Conservation (phyloP, 306 rosid genomes). For the Astragalus membranaceus region DNA sequence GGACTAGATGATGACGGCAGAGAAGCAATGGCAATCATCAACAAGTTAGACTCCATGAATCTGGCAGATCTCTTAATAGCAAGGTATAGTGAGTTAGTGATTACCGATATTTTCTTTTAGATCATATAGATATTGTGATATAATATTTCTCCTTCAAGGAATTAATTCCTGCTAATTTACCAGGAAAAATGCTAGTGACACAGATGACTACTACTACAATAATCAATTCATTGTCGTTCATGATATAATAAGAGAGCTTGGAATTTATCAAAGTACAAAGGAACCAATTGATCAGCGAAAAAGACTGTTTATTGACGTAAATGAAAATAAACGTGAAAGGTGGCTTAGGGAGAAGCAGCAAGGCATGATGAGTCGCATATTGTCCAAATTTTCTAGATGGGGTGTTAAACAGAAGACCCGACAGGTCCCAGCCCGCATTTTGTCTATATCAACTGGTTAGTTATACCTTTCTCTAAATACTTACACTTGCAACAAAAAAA, state of each 20-base stretch:
- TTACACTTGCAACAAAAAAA: neutral
- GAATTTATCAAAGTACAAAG: slow-evolving; percentile 29
- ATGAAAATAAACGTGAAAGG: slow-evolving; percentile 27
- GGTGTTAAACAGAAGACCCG: slow-evolving; percentile 14
- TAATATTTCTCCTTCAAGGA: neutral
- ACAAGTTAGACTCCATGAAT: slow-evolving; percentile 31
- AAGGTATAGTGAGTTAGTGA: slow-evolving; percentile 36
- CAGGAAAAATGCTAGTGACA: slow-evolving; percentile 43
- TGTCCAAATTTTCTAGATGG: slow-evolving; percentile 33
- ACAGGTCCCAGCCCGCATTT: slow-evolving; percentile 22
- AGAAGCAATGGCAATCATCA: slow-evolving; percentile 25
- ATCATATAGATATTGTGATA: neutral
- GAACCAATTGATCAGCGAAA: slow-evolving; percentile 32
- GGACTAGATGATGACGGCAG: slow-evolving; percentile 26
- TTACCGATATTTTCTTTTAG: neutral
- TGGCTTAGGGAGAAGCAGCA: slow-evolving; percentile 18
- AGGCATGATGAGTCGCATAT: slow-evolving; percentile 2
- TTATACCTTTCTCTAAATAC: neutral
- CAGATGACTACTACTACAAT: slow-evolving; percentile 33
- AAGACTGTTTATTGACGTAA: slow-evolving; percentile 38
- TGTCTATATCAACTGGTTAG: slow-evolving; percentile 63
- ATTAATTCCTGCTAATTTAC: slow-evolving; percentile 3
- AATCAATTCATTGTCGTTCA: slow-evolving; percentile 46
- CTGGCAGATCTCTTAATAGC: slow-evolving; percentile 37
- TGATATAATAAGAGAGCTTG: slow-evolving; percentile 59